Conservation (phyloP, 2,329 filamentous ascomycete genomes). For the Trichoderma guizhouense region DNA sequence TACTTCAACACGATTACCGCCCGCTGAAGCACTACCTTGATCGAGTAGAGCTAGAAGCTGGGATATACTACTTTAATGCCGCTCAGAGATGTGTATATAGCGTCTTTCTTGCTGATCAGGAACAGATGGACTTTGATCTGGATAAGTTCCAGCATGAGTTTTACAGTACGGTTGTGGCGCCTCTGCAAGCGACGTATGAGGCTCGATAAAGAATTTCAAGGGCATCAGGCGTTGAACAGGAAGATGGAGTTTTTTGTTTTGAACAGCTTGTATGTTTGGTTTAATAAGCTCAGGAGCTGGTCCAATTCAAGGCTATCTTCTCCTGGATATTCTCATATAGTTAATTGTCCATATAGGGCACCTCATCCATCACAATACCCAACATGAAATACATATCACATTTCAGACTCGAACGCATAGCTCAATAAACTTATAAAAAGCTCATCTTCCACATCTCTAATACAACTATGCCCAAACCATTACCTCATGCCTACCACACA, state of each 20-base stretch:
- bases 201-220: not conserved
- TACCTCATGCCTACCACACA: not conserved
- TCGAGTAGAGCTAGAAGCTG: slow-evolving; percentile 2
- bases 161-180: slow-evolving; percentile 10
- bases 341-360: not conserved
- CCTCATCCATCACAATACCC: not conserved
- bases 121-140: slow-evolving; percentile 11
- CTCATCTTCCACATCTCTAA: not conserved
- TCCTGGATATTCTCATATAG: not conserved
- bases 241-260: not conserved
- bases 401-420: not conserved
- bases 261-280: not conserved
- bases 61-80: slow-evolving; percentile 11
- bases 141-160: slow-evolving; percentile 14
- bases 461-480: not conserved
- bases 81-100: slow-evolving; percentile 9
- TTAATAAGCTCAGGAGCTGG: not conserved
- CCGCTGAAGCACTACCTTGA: not conserved
- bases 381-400: not conserved
- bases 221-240: not conserved
- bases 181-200: slow-evolving; percentile 10
- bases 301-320: not conserved
- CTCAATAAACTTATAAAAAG: not conserved
- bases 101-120: slow-evolving; percentile 4
- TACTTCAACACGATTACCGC: slow-evolving; percentile 1